Base-by-base conservation (phyloP, 768 basidiomycete species). In the Lactifluus echinatus region DNA sequence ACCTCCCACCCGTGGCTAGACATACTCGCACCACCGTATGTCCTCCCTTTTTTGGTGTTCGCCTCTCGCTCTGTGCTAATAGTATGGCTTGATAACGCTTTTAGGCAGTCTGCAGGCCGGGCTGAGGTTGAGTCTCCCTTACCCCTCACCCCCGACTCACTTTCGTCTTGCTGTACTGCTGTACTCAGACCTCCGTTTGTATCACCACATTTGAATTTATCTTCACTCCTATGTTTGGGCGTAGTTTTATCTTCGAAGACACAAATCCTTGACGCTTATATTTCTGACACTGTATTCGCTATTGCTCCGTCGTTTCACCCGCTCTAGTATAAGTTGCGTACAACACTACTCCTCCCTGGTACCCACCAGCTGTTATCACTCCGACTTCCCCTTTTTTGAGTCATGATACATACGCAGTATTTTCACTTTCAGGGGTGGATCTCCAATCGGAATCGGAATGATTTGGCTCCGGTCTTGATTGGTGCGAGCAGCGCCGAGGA, bases 31-130 rank as follows among this genome's bases (percentile, higher is more conserved):
- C 43, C 14, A n/a, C 24, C 12, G 50, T 59, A 43, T 7, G 50
- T 57, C 14, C 14, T 8, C 42, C 21, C 31, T 31, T 39, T 45
- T 28, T n/a, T n/a, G n/a, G 6, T 28, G 7, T 43, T 23, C 8
- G 11, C 2, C 0, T 12, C 47, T 39, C 29, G 24, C 23, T 2
- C 29, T 33, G 34, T 21, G 12, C 43, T 49, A 42, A 53, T 44
- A 4, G 26, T 23, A 6, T 15, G 4, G 19, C 49, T 46, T 33
- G 17, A 21, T 3, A 4, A 7, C 24, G 31, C 12, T 23, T 28
- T 36, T 26, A 53, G 47, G 51, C 60, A 37, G 60, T 61, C 60
- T 61, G 60, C 60, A 37, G 60, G 60, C 34, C 51, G 57, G 57
- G 57, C 57, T 61, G 60, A 33, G 37, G 23, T 44, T 4, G 14